Base-by-base conservation (phyloP, 192 early-diverging fungal genomes). In the Backusella luteola region DNA sequence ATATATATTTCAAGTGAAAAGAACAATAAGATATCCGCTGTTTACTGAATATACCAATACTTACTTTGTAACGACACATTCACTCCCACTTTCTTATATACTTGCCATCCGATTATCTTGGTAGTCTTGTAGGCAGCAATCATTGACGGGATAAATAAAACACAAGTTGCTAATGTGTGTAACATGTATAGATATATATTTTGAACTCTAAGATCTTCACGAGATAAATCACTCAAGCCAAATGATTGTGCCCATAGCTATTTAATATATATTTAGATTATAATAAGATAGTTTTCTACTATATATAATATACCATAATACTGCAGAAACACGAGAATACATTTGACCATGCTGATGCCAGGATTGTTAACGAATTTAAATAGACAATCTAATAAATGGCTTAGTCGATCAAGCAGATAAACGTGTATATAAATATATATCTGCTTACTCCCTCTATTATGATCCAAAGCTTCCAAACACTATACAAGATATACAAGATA, bases 381-480 rank as follows among this genome's bases (percentile, higher is more conserved):
- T 49, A 44, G 1, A 49, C 23, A 19, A 71, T 49, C 70, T 71
- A 49, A 7, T 32, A 71, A 19, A 49, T n/a, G 46, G 6, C 46
- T 49, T 49, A 49, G 46, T n/a, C 2, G 17, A 29, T 46, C 6
- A 49, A 71, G 6, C 17, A 49, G 1, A 21, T 5, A 32, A 7
- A 15, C 34, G 41, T 41, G 23, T 3, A 38, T 4, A 12, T 11
- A 39, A 44, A 12, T 9, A 44, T 32, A 32, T 7, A 49, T 36
- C 9, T 29, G 12, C 42, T 49, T 49, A 71, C 70, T 41, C 42
- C 39, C 14, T 71, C 44, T 29, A 39, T 34, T 23, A 71, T 6
- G 15, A 71, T 71, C 70, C 70, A 71, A 32, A 71, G 23, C n/a
- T 44, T 36, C 70, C 70, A 71, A 6, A 71, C 70, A 23, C 42